A percentile compares a stretch with the other conserved stretches of the same genome.
These are phyloP conservation scores for Linum trigynum DNA, from an alignment of 345 rosid genomes.

Conservation along the genomic window DNA sequence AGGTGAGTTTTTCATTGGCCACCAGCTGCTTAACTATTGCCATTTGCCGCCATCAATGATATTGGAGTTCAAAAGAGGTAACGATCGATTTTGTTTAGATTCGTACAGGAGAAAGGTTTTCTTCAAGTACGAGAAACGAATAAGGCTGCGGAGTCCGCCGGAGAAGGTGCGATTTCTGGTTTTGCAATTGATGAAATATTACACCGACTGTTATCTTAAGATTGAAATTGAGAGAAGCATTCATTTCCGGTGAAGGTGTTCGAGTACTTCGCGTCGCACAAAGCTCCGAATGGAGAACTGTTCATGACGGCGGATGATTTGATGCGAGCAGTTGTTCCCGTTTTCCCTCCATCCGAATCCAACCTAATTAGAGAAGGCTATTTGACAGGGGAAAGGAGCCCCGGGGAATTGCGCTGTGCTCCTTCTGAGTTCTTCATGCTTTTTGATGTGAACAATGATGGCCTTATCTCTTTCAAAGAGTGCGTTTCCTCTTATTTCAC, in stretches of 20 bases:
- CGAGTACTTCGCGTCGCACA: constrained; percentile 72
- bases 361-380: constrained; percentile 75
- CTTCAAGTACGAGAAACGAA: constrained; percentile 92
- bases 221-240: not conserved
- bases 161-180: constrained; percentile 51
- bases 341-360: constrained; percentile 96
- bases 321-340: constrained; percentile 90
- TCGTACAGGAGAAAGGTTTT: constrained; percentile 73
- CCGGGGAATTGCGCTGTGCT: constrained; percentile 66
- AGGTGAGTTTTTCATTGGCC: constrained; percentile 28
- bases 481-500: constrained; percentile 26
- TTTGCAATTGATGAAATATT: not conserved
- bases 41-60: no score
- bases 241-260: constrained; percentile 37
- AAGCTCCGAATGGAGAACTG: constrained; percentile 50
- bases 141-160: constrained; percentile 82
- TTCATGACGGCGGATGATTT: constrained; percentile 78
- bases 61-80: not conserved
- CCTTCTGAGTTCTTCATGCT: constrained; percentile 89
- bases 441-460: constrained; percentile 71
- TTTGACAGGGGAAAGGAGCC: constrained; percentile 77
- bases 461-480: constrained; percentile 89
- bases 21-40: not conserved
- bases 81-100: constrained; percentile 30
- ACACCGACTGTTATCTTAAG: not conserved